These are phyloP conservation scores for Alopecurus myosuroides DNA, from an alignment of 176 grass and related monocot genomes.

Conservation along the genomic window DNA sequence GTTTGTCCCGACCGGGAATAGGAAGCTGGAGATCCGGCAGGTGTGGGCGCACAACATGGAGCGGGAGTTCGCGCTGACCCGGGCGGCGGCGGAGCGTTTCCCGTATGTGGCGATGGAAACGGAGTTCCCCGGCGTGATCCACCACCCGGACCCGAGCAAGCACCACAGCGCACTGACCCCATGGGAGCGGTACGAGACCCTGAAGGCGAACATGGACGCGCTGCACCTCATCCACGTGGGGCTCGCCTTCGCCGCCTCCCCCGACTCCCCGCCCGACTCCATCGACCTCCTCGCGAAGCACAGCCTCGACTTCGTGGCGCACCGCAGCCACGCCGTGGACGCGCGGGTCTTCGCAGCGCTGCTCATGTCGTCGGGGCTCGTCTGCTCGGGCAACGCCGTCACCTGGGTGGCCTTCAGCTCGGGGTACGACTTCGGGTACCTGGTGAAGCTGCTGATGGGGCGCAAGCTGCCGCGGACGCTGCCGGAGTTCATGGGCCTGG, in stretches of 20 bases:
- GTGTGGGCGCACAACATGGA: conserved; percentile 87
- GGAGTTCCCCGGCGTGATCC: conserved; percentile 83
- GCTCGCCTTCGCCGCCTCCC: conserved; percentile 51
- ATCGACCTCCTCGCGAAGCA: conserved; percentile 39
- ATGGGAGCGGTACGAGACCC: conserved; percentile 47
- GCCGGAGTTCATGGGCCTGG: conserved; percentile 41
- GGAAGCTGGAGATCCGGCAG: conserved; percentile 49
- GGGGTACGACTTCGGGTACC: conserved; percentile 81
- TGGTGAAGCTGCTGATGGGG: conserved; percentile 53
- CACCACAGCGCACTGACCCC: conserved; percentile 43
- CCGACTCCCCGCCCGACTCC: conserved; percentile 26
- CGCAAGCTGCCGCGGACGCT: conserved; percentile 37
- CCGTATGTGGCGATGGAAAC: conserved; percentile 89
- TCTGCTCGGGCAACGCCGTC: conserved; percentile 19
- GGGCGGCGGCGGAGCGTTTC: conserved; percentile 28
- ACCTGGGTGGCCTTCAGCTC: conserved; percentile 78
- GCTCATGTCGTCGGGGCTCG: conserved; percentile 67
- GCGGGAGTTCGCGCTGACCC: conserved; percentile 56
- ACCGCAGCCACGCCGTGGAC: conserved; percentile 41
- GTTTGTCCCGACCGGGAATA: background rate
- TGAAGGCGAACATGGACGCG: conserved; percentile 77
- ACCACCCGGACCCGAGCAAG: conserved; percentile 26
- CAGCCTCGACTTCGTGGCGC: conserved; percentile 65
- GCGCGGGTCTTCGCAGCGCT: conserved; percentile 46
- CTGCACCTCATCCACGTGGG: conserved; percentile 92